A percentile compares a stretch with the other conserved stretches of the same genome.
Conservation (phyloP, 306 rosid species). For the Elaeagnus macrophylla region DNA sequence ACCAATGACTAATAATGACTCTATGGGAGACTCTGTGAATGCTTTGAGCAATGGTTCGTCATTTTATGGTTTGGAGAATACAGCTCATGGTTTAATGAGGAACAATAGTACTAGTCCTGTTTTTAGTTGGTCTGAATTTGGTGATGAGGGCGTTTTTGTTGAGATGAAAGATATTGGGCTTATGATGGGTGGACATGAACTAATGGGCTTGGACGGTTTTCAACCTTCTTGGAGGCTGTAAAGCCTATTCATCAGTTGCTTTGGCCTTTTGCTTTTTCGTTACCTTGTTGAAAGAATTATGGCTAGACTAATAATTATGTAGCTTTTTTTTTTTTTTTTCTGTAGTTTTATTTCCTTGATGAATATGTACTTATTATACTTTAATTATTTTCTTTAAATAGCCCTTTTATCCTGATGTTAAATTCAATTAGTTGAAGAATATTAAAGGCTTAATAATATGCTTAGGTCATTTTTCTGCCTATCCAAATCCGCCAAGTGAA, state of each 20-base stretch:
- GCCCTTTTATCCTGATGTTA: too few relatives aligned
- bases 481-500: too few relatives aligned
- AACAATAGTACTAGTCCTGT: background rate
- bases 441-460: too few relatives aligned
- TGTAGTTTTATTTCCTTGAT: too few relatives aligned
- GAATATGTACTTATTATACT: too few relatives aligned
- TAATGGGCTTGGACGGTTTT: constrained; percentile 3
- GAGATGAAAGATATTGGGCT: constrained; percentile 9
- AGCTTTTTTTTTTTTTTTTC: too few relatives aligned
- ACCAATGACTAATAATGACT: background rate
- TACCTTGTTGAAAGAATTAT: too few relatives aligned
- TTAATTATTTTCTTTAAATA: too few relatives aligned
- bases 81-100: background rate
- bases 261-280: too few relatives aligned
- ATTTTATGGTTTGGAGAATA: background rate
- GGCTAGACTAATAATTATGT: too few relatives aligned
- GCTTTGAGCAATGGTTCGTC: background rate
- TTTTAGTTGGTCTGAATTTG: constrained; percentile 3
- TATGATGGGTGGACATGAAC: constrained; percentile 8
- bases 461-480: too few relatives aligned
- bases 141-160: constrained; percentile 1
- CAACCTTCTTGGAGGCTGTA: constrained; percentile 13
- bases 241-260: background rate
- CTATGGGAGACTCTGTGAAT: background rate
- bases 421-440: too few relatives aligned